Evolutionary conservation across 129 eudicot species (phyloP), one percentile per base, ranked within the genome.

Genomic region (Flaveria bidentis): DNA sequence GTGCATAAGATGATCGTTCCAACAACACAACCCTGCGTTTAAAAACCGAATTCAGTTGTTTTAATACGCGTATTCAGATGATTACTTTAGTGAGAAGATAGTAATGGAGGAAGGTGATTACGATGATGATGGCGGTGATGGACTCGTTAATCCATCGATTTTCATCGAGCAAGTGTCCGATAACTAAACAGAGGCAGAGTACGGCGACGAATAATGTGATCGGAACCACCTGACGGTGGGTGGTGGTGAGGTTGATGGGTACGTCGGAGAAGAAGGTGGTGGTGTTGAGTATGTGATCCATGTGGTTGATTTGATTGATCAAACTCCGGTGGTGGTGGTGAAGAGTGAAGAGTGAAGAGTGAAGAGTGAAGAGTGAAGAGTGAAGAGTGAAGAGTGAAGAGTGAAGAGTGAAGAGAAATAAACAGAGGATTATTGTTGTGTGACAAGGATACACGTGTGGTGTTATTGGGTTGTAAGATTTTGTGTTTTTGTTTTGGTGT

Each of bases 131-230:
- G 71, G 97, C 90, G 85, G 92, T 91, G 53, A 89, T 82, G 73
- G 95, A 89, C 76, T 89, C 95, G 58, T 89, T 89, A 64, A 89
- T 82, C 95, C 95, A 89, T 0, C 91, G 95, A 53, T 86, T 73
- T 41, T 91, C 97, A 76, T 88, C 86, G 42, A 91, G 88, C 76
- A 91, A 72, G 84, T 91, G 97, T 39, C 97, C 97, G 67, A 91
- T 77, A 4, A 91, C 85, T 60, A 91, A 16, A 70, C 97, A 88
- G 7, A 91, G 76, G 62, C 94, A 88, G 11, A 91, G 86, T 1
- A 91, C 88, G 4, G 90, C 97, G 14, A 91, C 90, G 70, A 91
- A 91, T 33, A 91, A 64, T 18, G 97, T 84, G 18, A 88, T 83
- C 25, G 94, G 83, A 18, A 88, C 76, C 14, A 91, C 91, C 51